These are phyloP conservation scores for Eucalyptus sp. DNA, from an alignment of 345 rosid genomes.

Conservation along the genomic window DNA sequence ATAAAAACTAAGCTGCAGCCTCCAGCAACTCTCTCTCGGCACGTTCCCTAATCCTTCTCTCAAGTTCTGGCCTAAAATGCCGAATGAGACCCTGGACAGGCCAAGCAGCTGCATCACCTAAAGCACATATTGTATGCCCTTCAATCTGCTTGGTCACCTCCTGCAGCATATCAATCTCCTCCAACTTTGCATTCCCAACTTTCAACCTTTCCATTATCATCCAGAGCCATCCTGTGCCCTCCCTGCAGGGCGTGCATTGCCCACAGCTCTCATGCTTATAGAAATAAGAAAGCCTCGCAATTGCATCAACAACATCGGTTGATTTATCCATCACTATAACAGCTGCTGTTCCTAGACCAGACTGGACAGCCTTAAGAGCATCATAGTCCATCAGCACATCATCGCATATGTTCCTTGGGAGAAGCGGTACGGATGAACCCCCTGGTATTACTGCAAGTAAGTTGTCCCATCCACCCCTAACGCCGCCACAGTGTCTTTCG, in stretches of 20 bases:
- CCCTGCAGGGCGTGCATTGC: constrained; percentile 98
- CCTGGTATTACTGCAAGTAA: constrained; percentile 93
- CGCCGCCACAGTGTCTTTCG: constrained; percentile 94
- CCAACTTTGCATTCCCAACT: constrained; percentile 90
- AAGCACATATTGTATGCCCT: constrained; percentile 97
- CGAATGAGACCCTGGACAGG: constrained; percentile 96
- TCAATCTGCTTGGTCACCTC: constrained; percentile 98
- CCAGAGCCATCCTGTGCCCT: constrained; percentile 99
- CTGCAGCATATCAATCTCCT: constrained; percentile 98
- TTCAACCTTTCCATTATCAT: constrained; percentile 98
- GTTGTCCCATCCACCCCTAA: constrained; percentile 97
- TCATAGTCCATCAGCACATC: constrained; percentile 96
- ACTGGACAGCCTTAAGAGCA: constrained; percentile 93
- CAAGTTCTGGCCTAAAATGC: constrained; percentile 97
- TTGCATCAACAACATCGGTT: constrained; percentile 96
- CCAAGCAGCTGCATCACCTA: constrained; percentile 99
- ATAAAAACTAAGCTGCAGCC: constrained; percentile 58
- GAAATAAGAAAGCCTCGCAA: constrained; percentile 93
- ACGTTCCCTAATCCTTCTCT: constrained; percentile 84
- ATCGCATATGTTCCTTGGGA: constrained; percentile 78
- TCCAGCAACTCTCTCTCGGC: constrained; percentile 87
- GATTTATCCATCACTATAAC: constrained; percentile 99
- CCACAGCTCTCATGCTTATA: constrained; percentile 99
- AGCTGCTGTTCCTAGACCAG: constrained; percentile 94
- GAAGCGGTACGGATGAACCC: constrained; percentile 86